Evolutionary conservation across 1,284 basidiomycete genomes (phyloP), one percentile per base, ranked within the genome.

Genomic region (Singerocomus inundabilis): DNA sequence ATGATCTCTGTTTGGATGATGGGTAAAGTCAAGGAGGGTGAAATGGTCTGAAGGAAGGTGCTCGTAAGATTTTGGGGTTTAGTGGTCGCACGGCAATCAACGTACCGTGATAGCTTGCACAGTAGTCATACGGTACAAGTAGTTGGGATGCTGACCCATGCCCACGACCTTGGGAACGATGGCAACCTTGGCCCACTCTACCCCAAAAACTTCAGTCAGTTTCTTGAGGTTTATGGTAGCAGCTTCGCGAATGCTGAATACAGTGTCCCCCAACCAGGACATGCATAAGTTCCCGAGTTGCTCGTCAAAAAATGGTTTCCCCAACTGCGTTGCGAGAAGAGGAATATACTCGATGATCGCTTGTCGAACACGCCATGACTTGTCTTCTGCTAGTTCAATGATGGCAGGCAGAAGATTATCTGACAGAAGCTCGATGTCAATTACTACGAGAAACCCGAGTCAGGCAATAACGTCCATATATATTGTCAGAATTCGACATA

Each of bases 261-360:
- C 97, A 30, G 93, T 98, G 70, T 99, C 97, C 24, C 96, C 96
- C 54, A 99, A 73, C 97, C 97, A 99, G 16, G 92, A 93, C 95
- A 99, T 98, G 79, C 97, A 99, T 34, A 99, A 78, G 64, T 91
- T 92, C 43, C 91, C 91, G 40, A 99, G 82, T 71, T 98, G 93
- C 66, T 99, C 97, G 70, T 99, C 95, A 66, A 99, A 99, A 78
- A 99, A 99, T 32, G 88, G 78, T 60, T 95, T 93, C 51, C 97
- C 97, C 48, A 99, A 82, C 70, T 99, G 97, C 21, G 91, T 96
- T 41, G 97, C 95, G 35, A 99, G 85, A 21, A 99, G 82, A 21
- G 78, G 97, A 72, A 85, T 98, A 74, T 99, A 98, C 72, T 99
- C 97, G 72, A 99, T 99, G 73, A 99, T 99, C 13, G 97, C 97